Base-by-base conservation (phyloP, 1,139 yeast species). In the Magnusiomyces paraingens region DNA sequence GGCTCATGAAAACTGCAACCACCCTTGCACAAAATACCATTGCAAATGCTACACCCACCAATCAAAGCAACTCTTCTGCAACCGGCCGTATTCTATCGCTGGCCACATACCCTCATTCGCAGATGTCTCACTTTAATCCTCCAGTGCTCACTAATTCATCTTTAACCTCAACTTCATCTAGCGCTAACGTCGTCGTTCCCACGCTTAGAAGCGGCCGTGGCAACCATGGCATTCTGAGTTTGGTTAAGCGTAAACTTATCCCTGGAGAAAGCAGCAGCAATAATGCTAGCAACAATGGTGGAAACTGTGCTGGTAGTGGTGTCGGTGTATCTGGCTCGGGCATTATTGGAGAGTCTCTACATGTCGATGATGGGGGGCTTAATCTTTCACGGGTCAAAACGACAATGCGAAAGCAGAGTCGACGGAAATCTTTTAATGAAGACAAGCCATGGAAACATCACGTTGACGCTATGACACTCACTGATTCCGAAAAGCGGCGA, bases 391-490 rank as follows among this genome's bases (percentile, higher is more conserved):
- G 32, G 43, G 53, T 83, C 58, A 78, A 76, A 59, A 80, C 86
- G 0, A 86, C 95, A 1, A 79, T 88, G 83, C 74, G 95, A 52
- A 81, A 81, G 59, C 76, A 77, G 49, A 77, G 75, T 61, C 73
- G 72, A 58, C 77, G 75, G 61, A 70, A 74, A 46, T 67, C 70
- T 21, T 91, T 93, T 67, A 86, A 93, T 66, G 96, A 87, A 62
- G 89, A 87, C 59, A 90, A 91, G 67, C 98, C 98, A 0, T 93
- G 99, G 98, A 93, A 91, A 64, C 84, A 88, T 64, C 96, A 89
- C 66, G 75, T 74, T 44, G 86, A 82, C 58, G 75, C 83, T 11
- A 75, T 74, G 49, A 75, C 72, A 52, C 76, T 90, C 12, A 78
- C 86, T 0, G 90, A 84, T 32, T 78, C 75, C 40, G 98, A 93